A percentile compares a stretch with the other conserved stretches of the same genome.
Evolutionary conservation across 345 rosid genomes (phyloP).

Genomic region (Barbarea vulgaris): DNA sequence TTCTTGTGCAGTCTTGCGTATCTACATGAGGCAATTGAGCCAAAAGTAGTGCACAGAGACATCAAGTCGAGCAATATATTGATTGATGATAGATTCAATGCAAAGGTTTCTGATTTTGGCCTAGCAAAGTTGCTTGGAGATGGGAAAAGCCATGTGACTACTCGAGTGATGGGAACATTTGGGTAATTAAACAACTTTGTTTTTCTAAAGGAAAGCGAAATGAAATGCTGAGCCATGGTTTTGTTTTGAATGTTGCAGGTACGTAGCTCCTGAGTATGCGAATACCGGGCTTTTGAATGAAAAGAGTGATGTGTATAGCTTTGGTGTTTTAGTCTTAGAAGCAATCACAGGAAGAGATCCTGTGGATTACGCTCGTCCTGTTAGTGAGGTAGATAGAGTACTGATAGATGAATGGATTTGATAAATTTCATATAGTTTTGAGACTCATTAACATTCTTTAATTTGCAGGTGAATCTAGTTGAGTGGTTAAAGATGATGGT

Average conservation of each 20-base stretch:
- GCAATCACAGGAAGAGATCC: slow-evolving; percentile 97
- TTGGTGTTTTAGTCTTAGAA: slow-evolving; percentile 89
- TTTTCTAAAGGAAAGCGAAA: background rate
- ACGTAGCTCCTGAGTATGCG: slow-evolving; percentile 99
- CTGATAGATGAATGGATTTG: background rate
- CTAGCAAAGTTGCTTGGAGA: slow-evolving; percentile 95
- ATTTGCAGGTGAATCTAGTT: slow-evolving; percentile 87
- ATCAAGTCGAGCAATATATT: slow-evolving; percentile 93
- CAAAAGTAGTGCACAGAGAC: slow-evolving; percentile 98
- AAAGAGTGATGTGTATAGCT: slow-evolving; percentile 98
- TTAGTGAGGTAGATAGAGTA: slow-evolving; percentile 62
- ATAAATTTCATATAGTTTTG: background rate
- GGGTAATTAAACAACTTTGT: slow-evolving; percentile 51
- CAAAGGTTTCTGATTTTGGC: slow-evolving; percentile 97
- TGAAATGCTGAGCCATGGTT: slow-evolving; percentile 1
- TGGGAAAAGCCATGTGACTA: slow-evolving; percentile 94
- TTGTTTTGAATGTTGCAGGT: slow-evolving; percentile 50
- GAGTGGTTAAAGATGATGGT: slow-evolving; percentile 99
- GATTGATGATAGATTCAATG: slow-evolving; percentile 85
- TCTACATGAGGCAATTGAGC: slow-evolving; percentile 97
- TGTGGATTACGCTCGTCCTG: slow-evolving; percentile 88
- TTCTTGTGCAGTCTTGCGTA: slow-evolving; percentile 73
- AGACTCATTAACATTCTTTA: background rate
- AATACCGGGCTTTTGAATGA: slow-evolving; percentile 95
- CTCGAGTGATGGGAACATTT: slow-evolving; percentile 99